Base-by-base conservation (phyloP, 2,329 filamentous ascomycete species). In the Hirsutella minnesotensis region DNA sequence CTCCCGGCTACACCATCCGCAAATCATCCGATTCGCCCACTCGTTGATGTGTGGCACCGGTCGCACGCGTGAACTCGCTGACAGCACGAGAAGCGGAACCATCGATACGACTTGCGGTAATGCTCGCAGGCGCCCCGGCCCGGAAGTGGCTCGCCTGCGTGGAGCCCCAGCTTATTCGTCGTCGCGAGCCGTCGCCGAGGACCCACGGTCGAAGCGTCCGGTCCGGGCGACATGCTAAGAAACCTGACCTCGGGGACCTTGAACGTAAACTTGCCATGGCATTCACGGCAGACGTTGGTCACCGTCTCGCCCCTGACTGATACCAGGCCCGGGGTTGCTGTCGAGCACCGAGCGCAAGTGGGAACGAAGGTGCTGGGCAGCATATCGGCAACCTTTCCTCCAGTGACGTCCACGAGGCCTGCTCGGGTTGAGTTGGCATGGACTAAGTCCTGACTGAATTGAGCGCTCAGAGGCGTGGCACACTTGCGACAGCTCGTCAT, bases 11-110 rank as follows among this genome's bases (percentile, higher is more conserved):
- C 86, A 86, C 66, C 74, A 83, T 7, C 83, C 83, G 58, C 84
- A 90, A 30, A 90, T 77, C 84, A 92, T 92, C 39, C 85, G 70
- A 54, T 82, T 86, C 8, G 86, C 86, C 71, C 86, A 86, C 63
- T 92, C 86, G 49, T 85, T 81, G 8, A 74, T 66, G 63, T 94
- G 86, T 94, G 86, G 62, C 86, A 94, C 64, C 73, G 75, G 54
- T 81, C 77, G 58, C 77, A 81, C n/a, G 75, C 56, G 51, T 77
- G 67, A 31, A 80, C 74, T 44, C 69, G 68, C 40, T 59, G 61
- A 58, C 76, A 81, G 62, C 77, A 81, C 47, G 72, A 73, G 64
- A 81, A 81, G 15, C 77, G 67, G 61, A 81, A 81, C 77, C 77
- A 81, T 8, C 77, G 67, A 55, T 72, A 77, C 40, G 70, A 75